A percentile compares a stretch with the other conserved stretches of the same genome.
Evolutionary conservation across 2,329 filamentous ascomycete genomes (phyloP).

Genomic region (Colletotrichum sansevieriae): DNA sequence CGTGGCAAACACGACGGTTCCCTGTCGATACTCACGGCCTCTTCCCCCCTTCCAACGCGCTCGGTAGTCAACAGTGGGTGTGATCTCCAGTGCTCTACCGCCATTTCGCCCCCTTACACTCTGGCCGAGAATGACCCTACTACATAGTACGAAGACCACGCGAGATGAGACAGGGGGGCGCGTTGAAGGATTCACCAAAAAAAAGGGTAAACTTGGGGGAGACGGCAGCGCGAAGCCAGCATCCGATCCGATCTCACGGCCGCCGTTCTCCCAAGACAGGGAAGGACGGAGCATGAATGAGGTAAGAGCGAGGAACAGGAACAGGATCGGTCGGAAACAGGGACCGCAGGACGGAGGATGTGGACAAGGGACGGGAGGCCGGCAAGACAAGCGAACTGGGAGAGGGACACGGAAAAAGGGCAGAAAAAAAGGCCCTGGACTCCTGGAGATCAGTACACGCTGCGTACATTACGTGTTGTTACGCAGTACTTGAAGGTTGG

Average conservation of each 20-base stretch:
- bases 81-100: neutral
- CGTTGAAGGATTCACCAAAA: conserved; percentile 11
- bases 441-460: too few species aligned
- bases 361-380: neutral
- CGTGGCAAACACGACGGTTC: conserved; percentile 2
- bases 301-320: conserved; percentile 6
- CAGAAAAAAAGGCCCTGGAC: too few species aligned
- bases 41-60: neutral
- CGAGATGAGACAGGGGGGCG: neutral
- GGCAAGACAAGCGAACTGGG: conserved; percentile 2
- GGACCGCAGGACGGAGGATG: conserved; percentile 3
- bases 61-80: neutral
- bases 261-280: conserved; percentile 12
- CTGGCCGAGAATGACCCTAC: neutral
- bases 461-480: too few species aligned
- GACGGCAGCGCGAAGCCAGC: neutral
- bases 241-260: conserved; percentile 26
- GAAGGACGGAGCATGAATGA: conserved; percentile 23
- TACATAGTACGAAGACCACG: too few species aligned
- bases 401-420: too few species aligned
- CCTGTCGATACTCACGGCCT: neutral
- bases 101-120: neutral
- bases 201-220: neutral
- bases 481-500: too few species aligned
- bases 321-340: neutral